These are phyloP conservation scores for Trypanosoma cruzi DNA, from an alignment of 208 protist genomes.

Conservation along the genomic window DNA sequence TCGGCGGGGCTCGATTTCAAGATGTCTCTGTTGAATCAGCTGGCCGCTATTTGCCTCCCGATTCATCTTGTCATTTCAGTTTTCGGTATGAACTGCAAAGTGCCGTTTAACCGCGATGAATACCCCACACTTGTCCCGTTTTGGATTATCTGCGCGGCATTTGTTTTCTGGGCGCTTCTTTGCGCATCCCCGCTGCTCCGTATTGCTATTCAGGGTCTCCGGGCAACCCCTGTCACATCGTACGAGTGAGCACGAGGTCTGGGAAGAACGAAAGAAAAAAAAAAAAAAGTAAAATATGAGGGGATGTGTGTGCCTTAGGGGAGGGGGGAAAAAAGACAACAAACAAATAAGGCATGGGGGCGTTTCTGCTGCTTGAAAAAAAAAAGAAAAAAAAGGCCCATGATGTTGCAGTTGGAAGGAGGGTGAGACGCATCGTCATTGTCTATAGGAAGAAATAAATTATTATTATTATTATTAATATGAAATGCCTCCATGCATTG, in stretches of 20 bases:
- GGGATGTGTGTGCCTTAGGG: too few relatives aligned
- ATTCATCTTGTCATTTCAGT: conserved; percentile 84
- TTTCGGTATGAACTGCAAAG: conserved; percentile 92
- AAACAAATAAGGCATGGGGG: too few relatives aligned
- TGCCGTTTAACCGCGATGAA: conserved; percentile 70
- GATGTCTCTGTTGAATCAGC: conserved; percentile 76
- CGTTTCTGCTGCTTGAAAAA: too few relatives aligned
- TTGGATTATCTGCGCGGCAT: conserved; percentile 56
- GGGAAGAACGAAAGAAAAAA: not conserved
- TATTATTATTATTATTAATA: too few relatives aligned
- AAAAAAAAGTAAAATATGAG: not conserved
- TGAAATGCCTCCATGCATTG: too few relatives aligned
- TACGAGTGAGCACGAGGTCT: conserved; percentile 27
- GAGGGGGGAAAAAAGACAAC: too few relatives aligned
- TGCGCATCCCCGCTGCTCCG: conserved; percentile 64
- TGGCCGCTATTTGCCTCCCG: conserved; percentile 84
- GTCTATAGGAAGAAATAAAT: too few relatives aligned
- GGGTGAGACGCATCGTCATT: too few relatives aligned
- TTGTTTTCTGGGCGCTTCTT: conserved; percentile 64
- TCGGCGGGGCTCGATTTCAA: conserved; percentile 83
- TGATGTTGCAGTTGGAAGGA: too few relatives aligned
- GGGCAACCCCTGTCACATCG: conserved; percentile 55
- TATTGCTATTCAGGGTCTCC: conserved; percentile 37
- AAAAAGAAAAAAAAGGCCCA: too few relatives aligned
- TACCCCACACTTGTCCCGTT: conserved; percentile 64